These are phyloP conservation scores for Eugenia klotzschiana DNA, from an alignment of 441 rosid genomes.

Conservation along the genomic window DNA sequence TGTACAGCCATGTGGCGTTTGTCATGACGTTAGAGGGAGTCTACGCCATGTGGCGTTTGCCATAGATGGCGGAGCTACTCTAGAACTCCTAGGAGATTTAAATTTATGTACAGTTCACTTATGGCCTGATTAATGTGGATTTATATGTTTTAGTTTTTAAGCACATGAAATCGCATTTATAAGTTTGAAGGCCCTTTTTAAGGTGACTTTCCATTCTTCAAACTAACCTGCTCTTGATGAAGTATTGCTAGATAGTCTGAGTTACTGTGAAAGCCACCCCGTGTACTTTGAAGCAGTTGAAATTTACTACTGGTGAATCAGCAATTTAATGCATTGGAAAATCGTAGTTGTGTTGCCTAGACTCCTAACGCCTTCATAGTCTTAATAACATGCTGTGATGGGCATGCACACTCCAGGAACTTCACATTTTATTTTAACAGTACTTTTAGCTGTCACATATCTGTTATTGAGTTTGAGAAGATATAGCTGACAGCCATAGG, in stretches of 20 bases:
- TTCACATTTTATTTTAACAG: neutral
- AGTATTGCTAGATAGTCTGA: neutral
- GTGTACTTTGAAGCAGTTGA: neutral
- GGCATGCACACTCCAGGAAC: neutral
- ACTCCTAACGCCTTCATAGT: neutral
- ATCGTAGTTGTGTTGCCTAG: neutral
- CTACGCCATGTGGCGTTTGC: neutral
- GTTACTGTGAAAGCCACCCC: neutral
- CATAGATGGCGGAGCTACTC: neutral
- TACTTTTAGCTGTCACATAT: neutral
- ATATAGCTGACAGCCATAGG: neutral
- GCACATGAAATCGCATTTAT: neutral
- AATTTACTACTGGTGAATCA: neutral
- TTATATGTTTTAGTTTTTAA: neutral
- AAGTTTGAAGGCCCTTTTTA: neutral
- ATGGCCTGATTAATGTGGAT: neutral
- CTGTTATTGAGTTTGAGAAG: neutral
- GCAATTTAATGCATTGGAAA: neutral
- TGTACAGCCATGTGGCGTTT: constrained; percentile 60
- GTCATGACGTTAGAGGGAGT: constrained; percentile 28
- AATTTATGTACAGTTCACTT: neutral
- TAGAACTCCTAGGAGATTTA: neutral
- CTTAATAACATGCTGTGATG: neutral
- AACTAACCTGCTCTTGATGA: neutral
- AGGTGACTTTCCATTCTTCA: neutral